Evolutionary conservation across 495 filamentous ascomycete species (phyloP).

Genomic region (Sphaerosporella brunnea): DNA sequence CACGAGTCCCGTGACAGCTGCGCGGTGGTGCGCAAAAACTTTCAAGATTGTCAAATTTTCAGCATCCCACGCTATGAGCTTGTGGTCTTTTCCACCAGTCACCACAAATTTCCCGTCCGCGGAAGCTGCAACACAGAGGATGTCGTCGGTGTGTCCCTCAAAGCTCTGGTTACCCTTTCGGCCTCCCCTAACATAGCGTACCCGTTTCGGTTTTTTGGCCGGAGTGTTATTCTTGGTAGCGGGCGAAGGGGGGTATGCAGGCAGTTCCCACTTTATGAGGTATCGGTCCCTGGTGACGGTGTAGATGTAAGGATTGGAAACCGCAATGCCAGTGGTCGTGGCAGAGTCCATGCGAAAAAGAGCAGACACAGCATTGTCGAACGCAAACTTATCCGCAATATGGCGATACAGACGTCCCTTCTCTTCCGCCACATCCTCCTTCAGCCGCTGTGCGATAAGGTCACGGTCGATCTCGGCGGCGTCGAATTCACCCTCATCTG

Average conservation of each 20-base stretch:
- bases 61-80: constrained; percentile 73
- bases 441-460: constrained; percentile 70
- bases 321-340: constrained; percentile 60
- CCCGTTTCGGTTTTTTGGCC: constrained; percentile 52
- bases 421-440: constrained; percentile 82
- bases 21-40: constrained; percentile 83
- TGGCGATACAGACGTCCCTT: constrained; percentile 77
- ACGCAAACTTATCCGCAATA: constrained; percentile 51
- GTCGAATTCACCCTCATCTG: constrained; percentile 65
- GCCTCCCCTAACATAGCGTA: constrained; percentile 48
- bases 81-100: constrained; percentile 68
- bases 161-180: constrained; percentile 27
- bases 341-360: constrained; percentile 61
- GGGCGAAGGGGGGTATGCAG: constrained; percentile 18
- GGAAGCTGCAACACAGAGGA: constrained; percentile 69
- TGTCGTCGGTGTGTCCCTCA: constrained; percentile 56
- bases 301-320: constrained; percentile 61
- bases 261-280: constrained; percentile 74
- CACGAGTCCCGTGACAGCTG: constrained; percentile 61
- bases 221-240: constrained; percentile 16
- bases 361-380: constrained; percentile 42
- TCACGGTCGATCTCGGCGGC: constrained; percentile 84
- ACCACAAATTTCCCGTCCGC: constrained; percentile 77
- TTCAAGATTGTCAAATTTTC: constrained; percentile 54
- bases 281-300: constrained; percentile 71